Base-by-base conservation (phyloP, 164 flowering plant genomes). In the Dillenia turbinata region DNA sequence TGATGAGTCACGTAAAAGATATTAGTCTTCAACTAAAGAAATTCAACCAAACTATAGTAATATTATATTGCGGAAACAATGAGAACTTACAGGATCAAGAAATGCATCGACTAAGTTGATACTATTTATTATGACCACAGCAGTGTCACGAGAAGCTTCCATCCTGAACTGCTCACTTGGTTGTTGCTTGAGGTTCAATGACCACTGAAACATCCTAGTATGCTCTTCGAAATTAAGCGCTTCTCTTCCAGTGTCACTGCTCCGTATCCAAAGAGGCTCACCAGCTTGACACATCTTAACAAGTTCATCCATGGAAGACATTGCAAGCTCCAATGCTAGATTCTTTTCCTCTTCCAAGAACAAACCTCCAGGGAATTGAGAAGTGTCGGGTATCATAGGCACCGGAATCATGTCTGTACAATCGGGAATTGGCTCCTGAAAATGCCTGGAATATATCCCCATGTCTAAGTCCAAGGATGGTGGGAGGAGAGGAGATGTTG, bases 41-140 rank as follows among this genome's bases (percentile, higher is more conserved):
- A 33, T 33, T 33, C 7, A 33, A 33, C 40, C 40, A 33, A 33
- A 33, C 0, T 33, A 4, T 33, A 33, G 40, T 33, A 33, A 33
- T 33, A 33, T 4, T 33, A 33, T 4, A 33, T 33, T 33, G 6
- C 40, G 5, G 40, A 33, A 33, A 33, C 40, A 19, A n/a, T 49
- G 9, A 9, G 44, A 12, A 64, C 94, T 83, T 78, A 94, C 99
- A 9, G 89, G 85, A 83, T 94, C 96, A 49, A 94, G 72, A 70
- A 94, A 91, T 7, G 92, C 89, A 50, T 89, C 93, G 0, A 86
- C 96, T 13, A 94, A 74, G 40, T 81, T 88, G 69, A 88, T 79
- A 79, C 90, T 85, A 46, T 91, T 91, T 90, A 91, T 91, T 5
- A 91, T 88, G 64, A 94, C 92, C 40, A 89, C 85, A 10, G 86